These are phyloP conservation scores for Aspergillus thermomutatus DNA, from an alignment of 2,329 filamentous ascomycete species.

Conservation along the genomic window DNA sequence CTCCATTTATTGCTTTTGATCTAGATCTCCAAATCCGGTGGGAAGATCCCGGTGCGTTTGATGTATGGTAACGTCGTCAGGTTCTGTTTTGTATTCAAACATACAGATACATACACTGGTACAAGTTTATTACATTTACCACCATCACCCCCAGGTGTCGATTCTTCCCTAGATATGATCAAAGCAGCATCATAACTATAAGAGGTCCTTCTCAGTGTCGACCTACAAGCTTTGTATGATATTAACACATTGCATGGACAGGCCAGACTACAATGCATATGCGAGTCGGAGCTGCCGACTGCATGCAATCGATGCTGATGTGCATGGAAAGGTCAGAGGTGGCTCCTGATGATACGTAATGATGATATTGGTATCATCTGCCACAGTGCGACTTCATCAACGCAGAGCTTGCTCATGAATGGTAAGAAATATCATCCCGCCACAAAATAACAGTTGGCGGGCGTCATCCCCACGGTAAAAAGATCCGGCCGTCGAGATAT, in stretches of 20 bases:
- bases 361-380: background rate
- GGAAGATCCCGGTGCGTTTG: background rate
- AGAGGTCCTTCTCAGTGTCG: background rate
- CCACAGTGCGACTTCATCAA: background rate
- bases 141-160: too few species aligned
- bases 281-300: background rate
- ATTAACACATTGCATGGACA: background rate
- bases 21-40: background rate
- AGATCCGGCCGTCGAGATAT: background rate
- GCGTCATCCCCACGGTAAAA: background rate
- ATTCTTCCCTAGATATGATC: background rate
- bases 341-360: background rate
- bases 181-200: background rate
- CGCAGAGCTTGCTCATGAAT: background rate
- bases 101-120: background rate
- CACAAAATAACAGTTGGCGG: background rate
- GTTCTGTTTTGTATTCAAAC: background rate
- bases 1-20: background rate
- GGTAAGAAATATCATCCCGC: background rate
- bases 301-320: background rate
- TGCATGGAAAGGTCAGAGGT: background rate
- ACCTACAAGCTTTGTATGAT: background rate
- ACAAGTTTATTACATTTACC: background rate
- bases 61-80: background rate
- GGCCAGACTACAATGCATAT: background rate